phyloP scores from a whole-genome alignment of 192 early-diverging fungal species.

The Diversispora eburnea region DNA sequence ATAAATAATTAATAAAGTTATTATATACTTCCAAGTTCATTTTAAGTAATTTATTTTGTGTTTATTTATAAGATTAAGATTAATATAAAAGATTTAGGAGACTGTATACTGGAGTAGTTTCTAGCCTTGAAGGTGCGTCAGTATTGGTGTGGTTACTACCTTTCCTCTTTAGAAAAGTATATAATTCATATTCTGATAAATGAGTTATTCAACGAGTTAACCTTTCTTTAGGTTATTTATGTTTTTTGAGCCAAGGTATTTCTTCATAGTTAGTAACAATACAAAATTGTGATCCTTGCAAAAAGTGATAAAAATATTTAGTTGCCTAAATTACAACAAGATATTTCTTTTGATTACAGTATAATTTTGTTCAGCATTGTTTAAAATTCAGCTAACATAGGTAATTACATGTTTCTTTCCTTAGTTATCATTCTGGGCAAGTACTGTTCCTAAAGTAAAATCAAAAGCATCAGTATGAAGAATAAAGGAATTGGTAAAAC shows the following conservation, averaged over 20 bases:
- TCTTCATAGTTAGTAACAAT: background rate
- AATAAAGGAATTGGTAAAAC: background rate
- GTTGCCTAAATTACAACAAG: background rate
- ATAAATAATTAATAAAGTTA: too few relatives aligned
- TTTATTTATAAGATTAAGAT: background rate
- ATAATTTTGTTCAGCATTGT: background rate
- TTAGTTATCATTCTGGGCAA: background rate
- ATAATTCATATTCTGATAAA: background rate
- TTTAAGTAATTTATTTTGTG: background rate
- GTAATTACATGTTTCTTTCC: background rate
- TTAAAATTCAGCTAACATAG: background rate
- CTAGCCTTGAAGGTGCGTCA: background rate
- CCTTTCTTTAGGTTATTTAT: background rate
- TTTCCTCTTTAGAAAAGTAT: background rate
- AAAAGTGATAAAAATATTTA: background rate
- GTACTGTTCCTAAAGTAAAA: background rate
- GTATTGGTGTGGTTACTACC: background rate
- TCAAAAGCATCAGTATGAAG: background rate
- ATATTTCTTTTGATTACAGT: background rate
- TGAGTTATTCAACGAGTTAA: background rate
- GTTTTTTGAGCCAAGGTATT: background rate
- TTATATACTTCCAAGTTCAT: too few relatives aligned
- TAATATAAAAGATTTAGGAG: background rate
- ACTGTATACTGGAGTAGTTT: background rate
- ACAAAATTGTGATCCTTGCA: background rate